Percentiles rank a stretch among this genome's conserved stretches.
Evolutionary conservation across 805 yeast species (phyloP).

Genomic region (Hanseniaspora valbyensis): DNA sequence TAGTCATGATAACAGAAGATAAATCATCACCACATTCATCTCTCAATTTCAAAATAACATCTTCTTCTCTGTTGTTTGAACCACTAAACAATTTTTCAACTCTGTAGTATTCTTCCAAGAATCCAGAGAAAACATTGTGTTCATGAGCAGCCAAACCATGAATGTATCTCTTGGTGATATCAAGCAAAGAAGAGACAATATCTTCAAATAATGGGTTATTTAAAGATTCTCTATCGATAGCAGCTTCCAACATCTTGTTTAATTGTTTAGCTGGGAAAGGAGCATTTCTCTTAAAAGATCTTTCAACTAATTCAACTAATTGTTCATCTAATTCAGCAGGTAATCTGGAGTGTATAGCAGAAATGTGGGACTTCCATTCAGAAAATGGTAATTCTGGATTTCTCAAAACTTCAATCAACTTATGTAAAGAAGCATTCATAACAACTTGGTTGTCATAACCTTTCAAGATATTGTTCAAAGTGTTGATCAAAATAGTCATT

Average conservation of each 20-base stretch:
- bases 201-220: slow-evolving; percentile 43
- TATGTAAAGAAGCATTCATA: slow-evolving; percentile 71
- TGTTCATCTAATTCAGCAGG: slow-evolving; percentile 65
- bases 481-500: slow-evolving; percentile 46
- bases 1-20: slow-evolving; percentile 56
- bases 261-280: slow-evolving; percentile 92
- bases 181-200: slow-evolving; percentile 61
- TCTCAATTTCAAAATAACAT: slow-evolving; percentile 73
- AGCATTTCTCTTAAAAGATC: slow-evolving; percentile 52
- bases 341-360: slow-evolving; percentile 86
- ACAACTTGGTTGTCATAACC: slow-evolving; percentile 96
- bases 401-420: slow-evolving; percentile 59
- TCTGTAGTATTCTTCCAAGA: slow-evolving; percentile 61
- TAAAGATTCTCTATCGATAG: slow-evolving; percentile 39
- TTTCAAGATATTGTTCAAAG: slow-evolving; percentile 65
- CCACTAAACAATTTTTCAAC: slow-evolving; percentile 75
- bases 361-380: slow-evolving; percentile 75
- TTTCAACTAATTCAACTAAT: slow-evolving; percentile 53
- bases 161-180: slow-evolving; percentile 57
- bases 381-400: slow-evolving; percentile 80
- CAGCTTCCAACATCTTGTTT: slow-evolving; percentile 56
- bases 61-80: slow-evolving; percentile 70
- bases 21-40: slow-evolving; percentile 75
- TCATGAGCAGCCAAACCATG: slow-evolving; percentile 79
- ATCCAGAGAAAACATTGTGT: slow-evolving; percentile 55